Evolutionary conservation across 2,329 filamentous ascomycete species (phyloP).

Genomic region (Calonectria hawksworthii): DNA sequence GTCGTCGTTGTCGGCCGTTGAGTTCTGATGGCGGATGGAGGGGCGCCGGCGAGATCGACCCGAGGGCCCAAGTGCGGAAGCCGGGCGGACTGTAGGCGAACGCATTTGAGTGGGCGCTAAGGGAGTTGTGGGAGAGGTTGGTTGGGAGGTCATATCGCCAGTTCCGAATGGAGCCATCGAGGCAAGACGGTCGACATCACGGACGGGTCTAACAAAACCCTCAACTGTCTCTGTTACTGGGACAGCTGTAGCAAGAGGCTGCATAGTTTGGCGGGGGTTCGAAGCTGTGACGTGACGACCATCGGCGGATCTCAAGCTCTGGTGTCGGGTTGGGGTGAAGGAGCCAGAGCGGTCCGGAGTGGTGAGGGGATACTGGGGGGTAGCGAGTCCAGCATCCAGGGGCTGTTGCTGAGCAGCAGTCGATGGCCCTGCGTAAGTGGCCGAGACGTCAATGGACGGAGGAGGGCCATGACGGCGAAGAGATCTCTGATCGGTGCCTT

Average conservation of each 20-base stretch:
- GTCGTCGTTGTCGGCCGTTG: conserved; percentile 91
- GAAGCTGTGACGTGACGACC: conserved; percentile 63
- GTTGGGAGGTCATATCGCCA: conserved; percentile 84
- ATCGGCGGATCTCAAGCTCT: conserved; percentile 66
- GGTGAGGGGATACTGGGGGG: conserved; percentile 40
- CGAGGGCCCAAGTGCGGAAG: conserved; percentile 65
- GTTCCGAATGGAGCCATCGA: conserved; percentile 83
- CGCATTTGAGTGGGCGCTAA: conserved; percentile 74
- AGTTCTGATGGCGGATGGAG: conserved; percentile 90
- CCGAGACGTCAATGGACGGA: conserved; percentile 72
- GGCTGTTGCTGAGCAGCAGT: conserved; percentile 43
- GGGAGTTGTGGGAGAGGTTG: conserved; percentile 90
- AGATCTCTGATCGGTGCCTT: conserved; percentile 71
- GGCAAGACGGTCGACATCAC: conserved; percentile 85
- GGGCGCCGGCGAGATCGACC: conserved; percentile 77
- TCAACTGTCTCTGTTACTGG: conserved; percentile 78
- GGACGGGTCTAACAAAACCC: conserved; percentile 83
- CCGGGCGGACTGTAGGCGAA: conserved; percentile 68
- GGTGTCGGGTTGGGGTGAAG: conserved; percentile 57
- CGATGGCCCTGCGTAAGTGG: conserved; percentile 56
- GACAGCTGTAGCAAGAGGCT: conserved; percentile 77
- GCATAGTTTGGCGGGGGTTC: conserved; percentile 62
- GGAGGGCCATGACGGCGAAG: conserved; percentile 86
- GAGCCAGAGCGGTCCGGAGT: conserved; percentile 41
- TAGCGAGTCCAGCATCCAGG: conserved; percentile 41